Evolutionary conservation across 192 early-diverging fungal species (phyloP).

Genomic region (Coemansia sp.): DNA sequence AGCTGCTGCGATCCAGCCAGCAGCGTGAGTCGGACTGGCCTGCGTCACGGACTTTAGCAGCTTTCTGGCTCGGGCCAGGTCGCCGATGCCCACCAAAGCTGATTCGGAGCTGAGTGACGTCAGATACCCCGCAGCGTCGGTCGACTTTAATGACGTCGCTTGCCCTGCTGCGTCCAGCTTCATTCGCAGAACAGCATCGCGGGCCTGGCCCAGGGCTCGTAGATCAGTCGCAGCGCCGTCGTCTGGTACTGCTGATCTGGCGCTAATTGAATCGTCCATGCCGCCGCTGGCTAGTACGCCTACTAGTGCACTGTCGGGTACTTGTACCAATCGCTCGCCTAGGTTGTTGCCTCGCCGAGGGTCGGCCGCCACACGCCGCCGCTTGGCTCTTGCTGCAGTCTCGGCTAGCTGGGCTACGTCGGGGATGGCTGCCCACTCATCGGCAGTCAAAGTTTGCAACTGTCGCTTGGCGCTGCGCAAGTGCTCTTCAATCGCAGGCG

Average conservation of each 20-base stretch:
- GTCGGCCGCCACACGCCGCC: constrained; percentile 56
- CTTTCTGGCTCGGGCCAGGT: constrained; percentile 87
- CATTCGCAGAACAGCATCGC: constrained; percentile 86
- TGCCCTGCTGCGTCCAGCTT: constrained; percentile 85
- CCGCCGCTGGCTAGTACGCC: constrained; percentile 25
- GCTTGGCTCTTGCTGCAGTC: constrained; percentile 60
- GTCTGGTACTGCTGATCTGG: constrained; percentile 48
- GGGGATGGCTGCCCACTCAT: constrained; percentile 83
- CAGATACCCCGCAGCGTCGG: constrained; percentile 92
- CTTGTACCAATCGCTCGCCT: constrained; percentile 49
- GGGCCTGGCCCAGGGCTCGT: constrained; percentile 87
- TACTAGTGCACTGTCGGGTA: constrained; percentile 62
- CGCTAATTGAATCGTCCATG: constrained; percentile 53
- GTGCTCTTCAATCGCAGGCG: constrained; percentile 83
- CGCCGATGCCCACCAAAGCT: constrained; percentile 60
- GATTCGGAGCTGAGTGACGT: constrained; percentile 79
- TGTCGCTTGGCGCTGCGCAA: constrained; percentile 89
- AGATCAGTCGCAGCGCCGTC: constrained; percentile 60
- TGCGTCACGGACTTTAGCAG: constrained; percentile 87
- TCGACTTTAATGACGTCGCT: constrained; percentile 61
- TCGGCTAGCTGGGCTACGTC: constrained; percentile 72
- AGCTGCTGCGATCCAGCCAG: constrained; percentile 98
- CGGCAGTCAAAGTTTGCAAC: constrained; percentile 69
- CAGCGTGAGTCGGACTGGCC: constrained; percentile 94
- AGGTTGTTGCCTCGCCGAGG: constrained; percentile 5